Evolutionary conservation across 192 early-diverging fungal species (phyloP).

Genomic region (Coemansia erecta): DNA sequence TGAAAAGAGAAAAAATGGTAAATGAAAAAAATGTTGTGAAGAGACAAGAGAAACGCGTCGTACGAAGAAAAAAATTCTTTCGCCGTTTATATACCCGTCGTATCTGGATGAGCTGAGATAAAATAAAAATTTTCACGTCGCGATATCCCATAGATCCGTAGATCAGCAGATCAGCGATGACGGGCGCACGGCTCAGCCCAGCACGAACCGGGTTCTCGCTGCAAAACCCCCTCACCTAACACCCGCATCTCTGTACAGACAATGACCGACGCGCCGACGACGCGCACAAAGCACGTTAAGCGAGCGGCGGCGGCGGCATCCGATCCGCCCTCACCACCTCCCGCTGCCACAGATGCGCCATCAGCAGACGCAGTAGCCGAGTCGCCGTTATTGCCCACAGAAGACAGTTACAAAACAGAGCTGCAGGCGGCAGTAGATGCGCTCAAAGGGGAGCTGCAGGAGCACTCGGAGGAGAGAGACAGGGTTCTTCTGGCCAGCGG

Average conservation of each 20-base stretch:
- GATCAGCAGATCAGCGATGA: constrained; percentile 5
- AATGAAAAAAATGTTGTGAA: constrained; percentile 3
- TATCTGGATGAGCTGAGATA: not conserved
- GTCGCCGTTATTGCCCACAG: not conserved
- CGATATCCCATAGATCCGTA: constrained; percentile 12
- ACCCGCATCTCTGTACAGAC: too few species aligned
- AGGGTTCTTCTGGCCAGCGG: constrained; percentile 9
- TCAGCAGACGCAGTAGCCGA: too few species aligned
- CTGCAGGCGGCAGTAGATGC: constrained; percentile 14
- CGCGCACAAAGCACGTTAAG: too few species aligned
- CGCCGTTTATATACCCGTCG: not conserved
- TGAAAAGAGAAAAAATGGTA: constrained; percentile 3
- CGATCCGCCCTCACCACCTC: too few species aligned
- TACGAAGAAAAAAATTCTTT: too few species aligned
- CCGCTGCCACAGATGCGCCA: too few species aligned
- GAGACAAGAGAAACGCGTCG: not conserved
- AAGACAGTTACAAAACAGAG: constrained; percentile 21
- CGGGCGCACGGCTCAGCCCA: too few species aligned
- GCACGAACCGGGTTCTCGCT: too few species aligned
- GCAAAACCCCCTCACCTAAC: too few species aligned
- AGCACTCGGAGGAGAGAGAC: constrained; percentile 11
- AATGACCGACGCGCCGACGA: too few species aligned
- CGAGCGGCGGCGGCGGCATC: too few species aligned
- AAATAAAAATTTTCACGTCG: constrained; percentile 10
- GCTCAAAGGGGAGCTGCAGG: constrained; percentile 20